Percentiles rank a stretch among this genome's conserved stretches.
Conservation (phyloP, 2,329 filamentous ascomycete species). For the Microdochium trichocladiopsis region DNA sequence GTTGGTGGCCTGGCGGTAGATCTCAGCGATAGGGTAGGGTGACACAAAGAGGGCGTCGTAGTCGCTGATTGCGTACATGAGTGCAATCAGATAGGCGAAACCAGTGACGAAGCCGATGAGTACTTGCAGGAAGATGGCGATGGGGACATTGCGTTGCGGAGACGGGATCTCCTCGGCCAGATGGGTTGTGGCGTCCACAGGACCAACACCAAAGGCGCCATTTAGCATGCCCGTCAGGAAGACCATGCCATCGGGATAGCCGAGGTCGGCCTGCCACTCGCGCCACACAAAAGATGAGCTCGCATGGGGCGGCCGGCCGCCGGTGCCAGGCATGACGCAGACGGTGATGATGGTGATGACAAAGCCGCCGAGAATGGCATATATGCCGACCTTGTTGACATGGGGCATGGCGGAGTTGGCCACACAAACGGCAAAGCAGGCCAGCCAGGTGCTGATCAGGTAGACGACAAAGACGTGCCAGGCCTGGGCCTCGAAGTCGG, state of each 20-base stretch:
- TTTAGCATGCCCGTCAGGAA: slow-evolving; percentile 36
- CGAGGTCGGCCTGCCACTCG: slow-evolving; percentile 29
- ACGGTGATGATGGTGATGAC: slow-evolving; percentile 49
- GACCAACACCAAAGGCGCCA: slow-evolving; percentile 61
- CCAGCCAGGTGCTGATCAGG: slow-evolving; percentile 29
- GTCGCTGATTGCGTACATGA: slow-evolving; percentile 53
- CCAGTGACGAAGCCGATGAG: slow-evolving; percentile 43
- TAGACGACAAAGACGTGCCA: slow-evolving; percentile 39
- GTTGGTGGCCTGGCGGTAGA: slow-evolving; percentile 54
- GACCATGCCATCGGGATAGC: slow-evolving; percentile 32
- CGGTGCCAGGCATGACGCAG: slow-evolving; percentile 36
- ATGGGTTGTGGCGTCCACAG: slow-evolving; percentile 58
- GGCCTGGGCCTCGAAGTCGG: slow-evolving; percentile 22
- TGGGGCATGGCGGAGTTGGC: slow-evolving; percentile 44
- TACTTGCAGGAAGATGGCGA: slow-evolving; percentile 43
- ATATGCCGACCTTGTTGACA: slow-evolving; percentile 45
- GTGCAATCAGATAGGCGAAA: slow-evolving; percentile 41
- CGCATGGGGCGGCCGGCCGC: slow-evolving; percentile 18
- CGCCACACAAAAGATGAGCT: slow-evolving; percentile 29
- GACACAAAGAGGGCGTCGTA: slow-evolving; percentile 40
- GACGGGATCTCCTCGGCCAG: slow-evolving; percentile 57
- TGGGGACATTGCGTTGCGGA: slow-evolving; percentile 43
- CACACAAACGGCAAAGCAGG: slow-evolving; percentile 37
- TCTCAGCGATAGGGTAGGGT: slow-evolving; percentile 57
- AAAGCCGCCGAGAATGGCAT: slow-evolving; percentile 44